These are phyloP conservation scores for Penicillium sp. DNA, from an alignment of 2,329 filamentous ascomycete species.

Conservation along the genomic window DNA sequence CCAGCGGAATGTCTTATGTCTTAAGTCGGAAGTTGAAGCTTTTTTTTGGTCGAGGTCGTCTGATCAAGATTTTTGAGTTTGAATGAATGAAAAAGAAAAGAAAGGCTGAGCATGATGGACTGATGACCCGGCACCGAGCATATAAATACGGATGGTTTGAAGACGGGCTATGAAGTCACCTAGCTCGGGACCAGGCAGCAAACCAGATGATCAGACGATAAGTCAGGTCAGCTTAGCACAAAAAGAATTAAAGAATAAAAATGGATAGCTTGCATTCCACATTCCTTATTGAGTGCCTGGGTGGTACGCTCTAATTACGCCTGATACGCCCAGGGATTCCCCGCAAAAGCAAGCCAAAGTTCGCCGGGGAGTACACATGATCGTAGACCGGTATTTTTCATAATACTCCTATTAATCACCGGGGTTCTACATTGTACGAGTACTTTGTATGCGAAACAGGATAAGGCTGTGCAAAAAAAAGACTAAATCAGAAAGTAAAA, in stretches of 20 bases:
- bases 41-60: not conserved
- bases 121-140: not conserved
- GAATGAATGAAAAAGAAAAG: not conserved
- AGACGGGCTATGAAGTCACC: conserved; percentile 15
- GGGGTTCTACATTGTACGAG: too few relatives aligned
- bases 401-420: not conserved
- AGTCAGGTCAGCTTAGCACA: conserved; percentile 9
- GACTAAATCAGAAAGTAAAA: too few relatives aligned
- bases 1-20: conserved; percentile 3
- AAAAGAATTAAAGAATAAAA: not conserved
- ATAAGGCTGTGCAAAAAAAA: conserved; percentile 12
- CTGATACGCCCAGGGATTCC: conserved; percentile 30
- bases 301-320: not conserved
- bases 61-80: conserved; percentile 5
- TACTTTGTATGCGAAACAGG: not conserved
- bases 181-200: conserved; percentile 14
- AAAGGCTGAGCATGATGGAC: not conserved
- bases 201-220: conserved; percentile 23
- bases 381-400: conserved; percentile 1
- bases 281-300: conserved; percentile 14
- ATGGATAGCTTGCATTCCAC: conserved; percentile 21
- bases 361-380: conserved; percentile 23
- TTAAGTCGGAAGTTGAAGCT: not conserved
- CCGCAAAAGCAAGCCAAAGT: conserved; percentile 23
- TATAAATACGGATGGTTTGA: conserved; percentile 20